Conservation (phyloP, 208 protist genomes). For the Leishmania major region DNA sequence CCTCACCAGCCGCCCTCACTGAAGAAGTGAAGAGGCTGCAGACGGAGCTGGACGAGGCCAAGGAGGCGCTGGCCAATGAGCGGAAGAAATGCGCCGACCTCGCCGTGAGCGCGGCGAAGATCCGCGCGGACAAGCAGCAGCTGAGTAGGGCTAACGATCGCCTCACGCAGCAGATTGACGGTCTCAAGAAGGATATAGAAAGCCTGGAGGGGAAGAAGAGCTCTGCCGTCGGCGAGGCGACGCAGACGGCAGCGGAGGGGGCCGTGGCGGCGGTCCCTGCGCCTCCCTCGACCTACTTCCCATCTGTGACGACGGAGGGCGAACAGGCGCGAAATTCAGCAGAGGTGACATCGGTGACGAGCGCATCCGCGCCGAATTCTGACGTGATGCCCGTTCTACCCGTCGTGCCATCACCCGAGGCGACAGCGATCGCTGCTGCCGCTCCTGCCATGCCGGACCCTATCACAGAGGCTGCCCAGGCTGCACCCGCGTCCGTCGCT, state of each 20-base stretch:
- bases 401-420: not conserved
- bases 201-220: conserved; percentile 23
- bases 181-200: conserved; percentile 41
- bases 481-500: not conserved
- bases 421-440: not conserved
- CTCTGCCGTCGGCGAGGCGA: conserved; percentile 1
- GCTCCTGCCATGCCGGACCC: not conserved
- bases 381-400: not conserved
- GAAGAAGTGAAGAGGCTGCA: conserved; percentile 56
- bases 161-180: conserved; percentile 50
- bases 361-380: not conserved
- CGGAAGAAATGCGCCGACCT: conserved; percentile 69
- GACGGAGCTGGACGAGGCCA: conserved; percentile 62
- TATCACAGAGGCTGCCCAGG: not conserved
- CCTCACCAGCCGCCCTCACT: conserved; percentile 10
- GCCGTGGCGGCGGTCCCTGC: not conserved
- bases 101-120: conserved; percentile 58
- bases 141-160: conserved; percentile 60
- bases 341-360: not conserved
- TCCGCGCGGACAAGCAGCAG: conserved; percentile 56
- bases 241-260: conserved; percentile 19
- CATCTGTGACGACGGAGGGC: conserved; percentile 12
- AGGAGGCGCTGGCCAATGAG: conserved; percentile 69
- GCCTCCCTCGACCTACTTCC: conserved; percentile 5
- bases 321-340: conserved; percentile 20